These are phyloP conservation scores for Candida khao-thaluensis DNA, from an alignment of 805 yeast species.

Conservation along the genomic window DNA sequence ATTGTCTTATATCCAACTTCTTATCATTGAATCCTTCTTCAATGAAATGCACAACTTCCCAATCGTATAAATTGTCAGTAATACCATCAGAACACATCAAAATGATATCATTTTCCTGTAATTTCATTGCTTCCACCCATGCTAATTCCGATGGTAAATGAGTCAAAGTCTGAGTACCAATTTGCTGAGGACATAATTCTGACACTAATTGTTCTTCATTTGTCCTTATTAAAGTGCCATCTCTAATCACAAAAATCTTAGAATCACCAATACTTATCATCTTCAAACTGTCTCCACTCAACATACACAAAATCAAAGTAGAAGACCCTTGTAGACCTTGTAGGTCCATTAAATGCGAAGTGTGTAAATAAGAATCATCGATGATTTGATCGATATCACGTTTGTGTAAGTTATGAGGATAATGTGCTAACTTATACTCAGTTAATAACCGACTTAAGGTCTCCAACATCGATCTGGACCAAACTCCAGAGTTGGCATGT, in stretches of 20 bases:
- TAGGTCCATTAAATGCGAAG: slow-evolving; percentile 50
- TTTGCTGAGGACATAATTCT: slow-evolving; percentile 51
- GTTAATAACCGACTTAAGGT: slow-evolving; percentile 47
- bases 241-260: slow-evolving; percentile 46
- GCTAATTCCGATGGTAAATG: slow-evolving; percentile 49
- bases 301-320: slow-evolving; percentile 48
- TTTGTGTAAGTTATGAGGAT: slow-evolving; percentile 37
- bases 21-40: slow-evolving; percentile 29
- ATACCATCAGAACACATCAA: slow-evolving; percentile 54
- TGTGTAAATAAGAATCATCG: slow-evolving; percentile 48
- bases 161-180: slow-evolving; percentile 49
- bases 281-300: slow-evolving; percentile 46
- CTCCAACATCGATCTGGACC: slow-evolving; percentile 54
- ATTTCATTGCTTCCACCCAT: slow-evolving; percentile 41
- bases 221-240: slow-evolving; percentile 41
- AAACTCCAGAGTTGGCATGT: slow-evolving; percentile 48
- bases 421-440: slow-evolving; percentile 41
- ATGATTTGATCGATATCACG: slow-evolving; percentile 43
- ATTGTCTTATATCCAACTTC: slow-evolving; percentile 34
- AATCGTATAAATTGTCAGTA: slow-evolving; percentile 50
- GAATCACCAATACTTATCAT: slow-evolving; percentile 55
- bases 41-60: slow-evolving; percentile 43
- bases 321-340: slow-evolving; percentile 49
- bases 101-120: slow-evolving; percentile 43
- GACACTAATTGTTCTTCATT: slow-evolving; percentile 49